Evolutionary conservation across 805 yeast species (phyloP).

Genomic region (Saccharomycopsis synnaedendra): DNA sequence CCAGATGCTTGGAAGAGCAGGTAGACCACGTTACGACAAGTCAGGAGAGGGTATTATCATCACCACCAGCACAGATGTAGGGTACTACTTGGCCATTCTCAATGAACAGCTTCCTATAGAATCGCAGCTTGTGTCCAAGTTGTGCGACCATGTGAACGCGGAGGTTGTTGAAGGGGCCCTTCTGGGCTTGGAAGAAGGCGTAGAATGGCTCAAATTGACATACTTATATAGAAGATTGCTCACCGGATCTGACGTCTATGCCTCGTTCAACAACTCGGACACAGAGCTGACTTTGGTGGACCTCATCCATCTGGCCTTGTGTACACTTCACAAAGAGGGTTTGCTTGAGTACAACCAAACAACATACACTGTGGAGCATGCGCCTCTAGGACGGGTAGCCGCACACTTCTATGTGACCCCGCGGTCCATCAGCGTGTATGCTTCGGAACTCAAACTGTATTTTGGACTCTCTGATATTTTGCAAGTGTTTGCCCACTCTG

Average conservation of each 20-base stretch:
- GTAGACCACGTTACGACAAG: conserved; percentile 88
- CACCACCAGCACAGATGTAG: conserved; percentile 76
- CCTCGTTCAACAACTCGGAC: conserved; percentile 49
- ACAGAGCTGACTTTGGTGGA: conserved; percentile 32
- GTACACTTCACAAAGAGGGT: conserved; percentile 41
- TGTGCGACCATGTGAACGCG: conserved; percentile 76
- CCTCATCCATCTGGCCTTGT: conserved; percentile 67
- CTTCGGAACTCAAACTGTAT: conserved; percentile 47
- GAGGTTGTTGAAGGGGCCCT: conserved; percentile 73
- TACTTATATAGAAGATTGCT: conserved; percentile 75
- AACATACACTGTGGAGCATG: conserved; percentile 38
- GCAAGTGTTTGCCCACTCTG: conserved; percentile 66
- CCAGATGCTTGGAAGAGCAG: conserved; percentile 98
- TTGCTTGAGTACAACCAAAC: conserved; percentile 46
- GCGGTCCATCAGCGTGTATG: conserved; percentile 57
- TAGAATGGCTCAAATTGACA: conserved; percentile 69
- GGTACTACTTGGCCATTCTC: conserved; percentile 79
- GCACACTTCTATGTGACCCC: conserved; percentile 78
- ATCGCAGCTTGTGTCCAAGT: conserved; percentile 61
- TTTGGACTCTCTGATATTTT: conserved; percentile 63
- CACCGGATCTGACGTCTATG: conserved; percentile 61
- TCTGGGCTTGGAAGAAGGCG: conserved; percentile 48
- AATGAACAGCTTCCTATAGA: conserved; percentile 91
- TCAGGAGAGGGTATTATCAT: conserved; percentile 91
- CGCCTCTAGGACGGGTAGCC: conserved; percentile 74